phyloP scores from a whole-genome alignment of 1,284 basidiomycete genomes.

The Leccinum subfulvum region DNA sequence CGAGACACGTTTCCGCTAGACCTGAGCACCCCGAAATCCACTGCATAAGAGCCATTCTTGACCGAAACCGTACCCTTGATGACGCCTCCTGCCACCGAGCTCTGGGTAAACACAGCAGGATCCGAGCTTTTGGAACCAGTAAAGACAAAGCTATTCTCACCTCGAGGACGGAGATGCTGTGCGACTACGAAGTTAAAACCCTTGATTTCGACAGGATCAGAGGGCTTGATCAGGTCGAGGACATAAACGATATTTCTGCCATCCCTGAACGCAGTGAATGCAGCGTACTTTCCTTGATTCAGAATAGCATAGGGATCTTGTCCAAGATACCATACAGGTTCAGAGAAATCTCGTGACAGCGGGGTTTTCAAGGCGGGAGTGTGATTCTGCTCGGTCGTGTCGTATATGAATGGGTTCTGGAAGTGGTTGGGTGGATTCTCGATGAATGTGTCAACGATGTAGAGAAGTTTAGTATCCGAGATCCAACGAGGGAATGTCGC shows the following conservation, averaged over 20 bases:
- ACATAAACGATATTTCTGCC: slow-evolving; percentile 51
- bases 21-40: slow-evolving; percentile 5
- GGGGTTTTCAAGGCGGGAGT: slow-evolving; percentile 42
- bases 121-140: slow-evolving; percentile 4
- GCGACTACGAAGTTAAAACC: slow-evolving; percentile 48
- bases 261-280: slow-evolving; percentile 46
- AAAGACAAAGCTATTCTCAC: slow-evolving; percentile 22
- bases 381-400: slow-evolving; percentile 27
- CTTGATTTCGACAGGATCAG: slow-evolving; percentile 20
- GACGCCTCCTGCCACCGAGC: slow-evolving; percentile 14
- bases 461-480: slow-evolving; percentile 52
- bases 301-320: slow-evolving; percentile 49
- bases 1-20: background rate
- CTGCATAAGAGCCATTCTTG: slow-evolving; percentile 1
- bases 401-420: slow-evolving; percentile 63
- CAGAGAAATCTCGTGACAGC: slow-evolving; percentile 51
- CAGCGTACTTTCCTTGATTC: slow-evolving; percentile 35
- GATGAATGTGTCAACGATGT: slow-evolving; percentile 62
- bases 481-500: slow-evolving; percentile 61
- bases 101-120: background rate
- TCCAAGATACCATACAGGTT: slow-evolving; percentile 54
- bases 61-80: slow-evolving; percentile 17
- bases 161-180: slow-evolving; percentile 40
- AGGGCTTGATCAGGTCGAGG: slow-evolving; percentile 39
- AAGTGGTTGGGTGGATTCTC: slow-evolving; percentile 31